Evolutionary conservation across 352 stramenopile species (phyloP).

Genomic region (Elongisporangium senticosum): DNA sequence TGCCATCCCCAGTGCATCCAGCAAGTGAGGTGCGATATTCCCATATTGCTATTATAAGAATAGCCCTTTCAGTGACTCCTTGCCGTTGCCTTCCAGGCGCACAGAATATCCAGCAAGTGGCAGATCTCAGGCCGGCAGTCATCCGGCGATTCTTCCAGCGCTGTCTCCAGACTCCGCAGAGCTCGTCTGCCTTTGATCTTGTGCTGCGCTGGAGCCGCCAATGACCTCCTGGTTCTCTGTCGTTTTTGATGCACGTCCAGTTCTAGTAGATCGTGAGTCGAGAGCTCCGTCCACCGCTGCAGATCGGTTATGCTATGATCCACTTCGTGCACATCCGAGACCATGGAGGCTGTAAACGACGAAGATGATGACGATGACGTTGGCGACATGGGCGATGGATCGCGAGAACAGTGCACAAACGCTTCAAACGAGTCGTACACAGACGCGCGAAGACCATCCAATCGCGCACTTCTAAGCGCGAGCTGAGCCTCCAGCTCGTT

Average conservation of each 20-base stretch:
- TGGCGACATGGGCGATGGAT: not conserved
- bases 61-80: not conserved
- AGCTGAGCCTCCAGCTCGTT: constrained; percentile 14
- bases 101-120: constrained; percentile 33
- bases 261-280: constrained; percentile 30
- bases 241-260: constrained; percentile 14
- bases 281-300: constrained; percentile 43
- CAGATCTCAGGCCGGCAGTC: constrained; percentile 58
- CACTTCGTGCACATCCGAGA: not conserved
- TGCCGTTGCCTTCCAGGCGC: not conserved
- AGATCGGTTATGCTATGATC: constrained; percentile 20
- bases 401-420: constrained; percentile 29
- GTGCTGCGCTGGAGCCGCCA: not conserved
- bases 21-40: not conserved
- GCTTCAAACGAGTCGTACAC: constrained; percentile 56
- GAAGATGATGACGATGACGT: constrained; percentile 2
- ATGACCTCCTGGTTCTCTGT: not conserved
- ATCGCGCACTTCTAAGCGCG: constrained; percentile 17
- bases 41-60: not conserved
- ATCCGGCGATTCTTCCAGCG: constrained; percentile 37
- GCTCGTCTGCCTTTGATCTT: constrained; percentile 14
- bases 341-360: constrained; percentile 2
- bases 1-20: not conserved
- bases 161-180: constrained; percentile 36
- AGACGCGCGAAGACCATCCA: constrained; percentile 50